phyloP scores from a whole-genome alignment of 768 basidiomycete genomes.

The Boletus insuetus region DNA sequence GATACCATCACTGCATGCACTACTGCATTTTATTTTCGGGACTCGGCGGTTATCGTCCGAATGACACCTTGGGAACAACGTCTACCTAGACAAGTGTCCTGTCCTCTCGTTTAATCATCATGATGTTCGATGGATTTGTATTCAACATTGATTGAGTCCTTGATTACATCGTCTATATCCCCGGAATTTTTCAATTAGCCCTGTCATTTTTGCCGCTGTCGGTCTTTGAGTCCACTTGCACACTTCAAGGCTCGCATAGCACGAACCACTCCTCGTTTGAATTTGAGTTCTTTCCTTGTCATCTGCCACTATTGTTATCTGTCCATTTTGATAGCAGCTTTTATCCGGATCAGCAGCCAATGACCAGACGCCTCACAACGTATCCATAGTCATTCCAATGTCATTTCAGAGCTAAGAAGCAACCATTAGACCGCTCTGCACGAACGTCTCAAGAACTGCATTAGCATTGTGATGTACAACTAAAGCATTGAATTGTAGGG shows the following conservation, averaged over 20 bases:
- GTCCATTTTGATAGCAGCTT: too few species aligned
- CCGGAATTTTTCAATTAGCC: constrained; percentile 6
- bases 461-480: constrained; percentile 14
- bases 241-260: neutral
- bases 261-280: neutral
- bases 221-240: neutral
- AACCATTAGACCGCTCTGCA: neutral
- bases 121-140: constrained; percentile 21
- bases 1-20: constrained; percentile 4
- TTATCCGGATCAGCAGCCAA: too few species aligned
- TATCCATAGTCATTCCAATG: too few species aligned
- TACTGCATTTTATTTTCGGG: neutral
- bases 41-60: neutral
- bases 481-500: constrained; percentile 15
- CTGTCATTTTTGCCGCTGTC: constrained; percentile 1
- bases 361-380: neutral
- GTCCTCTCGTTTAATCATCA: constrained; percentile 33
- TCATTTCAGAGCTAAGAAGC: neutral
- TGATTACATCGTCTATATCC: constrained; percentile 13
- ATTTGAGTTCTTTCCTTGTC: neutral
- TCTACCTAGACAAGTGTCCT: constrained; percentile 24
- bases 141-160: constrained; percentile 20
- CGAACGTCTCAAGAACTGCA: neutral
- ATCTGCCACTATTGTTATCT: neutral
- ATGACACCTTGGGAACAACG: constrained; percentile 15